A percentile compares a stretch with the other conserved stretches of the same genome.
Evolutionary conservation across 305 asterid species (phyloP).

Genomic region (Solanum hybrid): DNA sequence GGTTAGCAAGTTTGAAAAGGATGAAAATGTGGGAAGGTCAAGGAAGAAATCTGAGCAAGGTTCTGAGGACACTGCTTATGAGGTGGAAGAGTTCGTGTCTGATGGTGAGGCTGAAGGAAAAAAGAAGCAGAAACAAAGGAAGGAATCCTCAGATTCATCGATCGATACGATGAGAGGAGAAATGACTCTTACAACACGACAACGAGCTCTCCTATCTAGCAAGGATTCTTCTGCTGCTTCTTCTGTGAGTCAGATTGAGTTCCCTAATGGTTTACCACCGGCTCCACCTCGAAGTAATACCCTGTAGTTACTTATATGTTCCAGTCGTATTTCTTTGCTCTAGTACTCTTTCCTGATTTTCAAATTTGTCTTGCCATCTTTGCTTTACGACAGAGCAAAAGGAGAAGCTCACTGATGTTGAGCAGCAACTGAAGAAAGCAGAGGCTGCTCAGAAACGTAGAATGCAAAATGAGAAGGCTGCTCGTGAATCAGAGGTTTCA

Average conservation of each 20-base stretch:
- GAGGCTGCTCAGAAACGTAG: slow-evolving; percentile 94
- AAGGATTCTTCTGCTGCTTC: slow-evolving; percentile 34
- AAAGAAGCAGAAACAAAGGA: slow-evolving; percentile 50
- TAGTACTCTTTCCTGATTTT: not conserved
- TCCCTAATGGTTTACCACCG: slow-evolving; percentile 89
- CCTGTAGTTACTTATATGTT: not conserved
- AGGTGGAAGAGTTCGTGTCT: slow-evolving; percentile 40
- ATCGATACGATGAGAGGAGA: slow-evolving; percentile 74
- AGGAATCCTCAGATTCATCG: slow-evolving; percentile 49
- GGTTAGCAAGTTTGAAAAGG: slow-evolving; percentile 32
- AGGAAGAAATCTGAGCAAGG: slow-evolving; percentile 39
- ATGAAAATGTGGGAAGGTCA: slow-evolving; percentile 33
- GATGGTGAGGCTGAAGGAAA: slow-evolving; percentile 53
- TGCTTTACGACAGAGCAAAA: slow-evolving; percentile 51
- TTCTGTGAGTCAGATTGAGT: slow-evolving; percentile 58
- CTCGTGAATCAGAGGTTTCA: slow-evolving; percentile 83
- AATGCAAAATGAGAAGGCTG: slow-evolving; percentile 90
- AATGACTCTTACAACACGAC: slow-evolving; percentile 81
- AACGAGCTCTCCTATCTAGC: slow-evolving; percentile 72
- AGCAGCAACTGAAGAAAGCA: slow-evolving; percentile 83
- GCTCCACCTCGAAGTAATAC: slow-evolving; percentile 82
- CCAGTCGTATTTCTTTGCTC: slow-evolving; percentile 1
- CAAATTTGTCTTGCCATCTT: slow-evolving; percentile 10
- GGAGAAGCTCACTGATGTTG: slow-evolving; percentile 85
- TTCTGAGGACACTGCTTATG: slow-evolving; percentile 51